Conservation (phyloP, 495 filamentous ascomycete genomes). For the Ramalina intermedia region DNA sequence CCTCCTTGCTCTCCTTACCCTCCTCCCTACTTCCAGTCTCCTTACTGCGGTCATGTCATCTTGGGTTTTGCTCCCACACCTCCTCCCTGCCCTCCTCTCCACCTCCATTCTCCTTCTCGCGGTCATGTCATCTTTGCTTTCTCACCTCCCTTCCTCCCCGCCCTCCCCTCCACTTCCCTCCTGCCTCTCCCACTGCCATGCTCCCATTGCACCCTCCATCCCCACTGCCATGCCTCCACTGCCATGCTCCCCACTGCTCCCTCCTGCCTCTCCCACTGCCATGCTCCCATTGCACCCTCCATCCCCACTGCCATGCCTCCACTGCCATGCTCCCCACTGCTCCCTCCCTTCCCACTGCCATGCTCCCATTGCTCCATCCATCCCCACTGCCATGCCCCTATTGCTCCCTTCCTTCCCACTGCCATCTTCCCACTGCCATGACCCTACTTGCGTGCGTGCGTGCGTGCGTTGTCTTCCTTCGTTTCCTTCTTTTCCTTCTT, state of each 20-base stretch:
- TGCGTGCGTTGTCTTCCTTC: too few species aligned
- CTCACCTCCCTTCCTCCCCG: constrained; percentile 1
- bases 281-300: constrained; percentile 5
- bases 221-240: constrained; percentile 30
- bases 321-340: neutral
- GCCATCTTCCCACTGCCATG: too few species aligned
- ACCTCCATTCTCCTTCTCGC: too few species aligned
- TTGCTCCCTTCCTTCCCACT: too few species aligned
- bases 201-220: constrained; percentile 16
- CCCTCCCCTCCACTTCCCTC: constrained; percentile 15
- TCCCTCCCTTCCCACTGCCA: neutral
- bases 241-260: neutral
- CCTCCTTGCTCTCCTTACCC: constrained; percentile 1
- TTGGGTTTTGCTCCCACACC: neutral
- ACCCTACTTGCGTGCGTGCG: too few species aligned
- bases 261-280: neutral
- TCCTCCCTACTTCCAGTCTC: neutral
- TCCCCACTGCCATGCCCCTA: too few species aligned
- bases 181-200: neutral
- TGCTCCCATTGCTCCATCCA: neutral
- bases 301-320: constrained; percentile 32
- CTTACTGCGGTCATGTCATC: neutral
- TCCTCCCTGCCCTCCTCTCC: neutral
- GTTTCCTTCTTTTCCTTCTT: neutral
- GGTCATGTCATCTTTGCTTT: constrained; percentile 1